These are phyloP conservation scores for Exophiala lecanii-corni DNA, from an alignment of 2,329 filamentous ascomycete species.

Conservation along the genomic window DNA sequence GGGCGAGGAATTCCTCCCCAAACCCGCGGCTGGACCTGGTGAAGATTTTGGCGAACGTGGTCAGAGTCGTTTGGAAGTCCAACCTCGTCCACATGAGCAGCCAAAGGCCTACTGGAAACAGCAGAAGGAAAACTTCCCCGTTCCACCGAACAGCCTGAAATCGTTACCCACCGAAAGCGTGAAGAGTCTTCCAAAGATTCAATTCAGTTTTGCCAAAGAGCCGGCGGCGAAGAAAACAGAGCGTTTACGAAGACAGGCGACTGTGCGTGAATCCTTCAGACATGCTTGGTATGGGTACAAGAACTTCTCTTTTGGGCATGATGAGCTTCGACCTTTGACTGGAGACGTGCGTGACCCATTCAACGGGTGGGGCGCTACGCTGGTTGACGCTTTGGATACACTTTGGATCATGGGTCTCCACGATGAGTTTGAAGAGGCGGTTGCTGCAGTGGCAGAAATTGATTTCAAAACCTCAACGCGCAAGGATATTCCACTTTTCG, in stretches of 20 bases:
- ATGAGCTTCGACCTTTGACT: constrained; percentile 74
- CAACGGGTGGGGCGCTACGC: constrained; percentile 82
- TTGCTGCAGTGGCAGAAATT: constrained; percentile 64
- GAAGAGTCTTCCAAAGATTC: constrained; percentile 69
- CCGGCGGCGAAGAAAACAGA: constrained; percentile 54
- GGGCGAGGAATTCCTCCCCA: constrained; percentile 20
- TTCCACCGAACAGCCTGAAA: constrained; percentile 66
- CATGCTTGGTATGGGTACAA: constrained; percentile 81
- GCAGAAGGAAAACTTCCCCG: constrained; percentile 70
- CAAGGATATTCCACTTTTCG: constrained; percentile 77
- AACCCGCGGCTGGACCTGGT: constrained; percentile 12
- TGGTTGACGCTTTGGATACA: constrained; percentile 78
- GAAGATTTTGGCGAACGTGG: constrained; percentile 31
- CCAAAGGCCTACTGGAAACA: constrained; percentile 60
- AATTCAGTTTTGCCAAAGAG: constrained; percentile 67
- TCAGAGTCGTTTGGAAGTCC: constrained; percentile 32
- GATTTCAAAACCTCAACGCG: constrained; percentile 73
- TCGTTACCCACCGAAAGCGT: constrained; percentile 68
- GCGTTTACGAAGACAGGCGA: constrained; percentile 59
- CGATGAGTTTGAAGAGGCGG: constrained; percentile 74
- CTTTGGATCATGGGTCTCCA: constrained; percentile 80
- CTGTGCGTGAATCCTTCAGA: constrained; percentile 69
- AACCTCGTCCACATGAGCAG: constrained; percentile 17
- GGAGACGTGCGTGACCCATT: constrained; percentile 71
- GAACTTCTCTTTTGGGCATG: constrained; percentile 74